Evolutionary conservation across 2,329 filamentous ascomycete genomes (phyloP), one percentile per base, ranked within the genome.

Genomic region (Juglanconis juglandina): DNA sequence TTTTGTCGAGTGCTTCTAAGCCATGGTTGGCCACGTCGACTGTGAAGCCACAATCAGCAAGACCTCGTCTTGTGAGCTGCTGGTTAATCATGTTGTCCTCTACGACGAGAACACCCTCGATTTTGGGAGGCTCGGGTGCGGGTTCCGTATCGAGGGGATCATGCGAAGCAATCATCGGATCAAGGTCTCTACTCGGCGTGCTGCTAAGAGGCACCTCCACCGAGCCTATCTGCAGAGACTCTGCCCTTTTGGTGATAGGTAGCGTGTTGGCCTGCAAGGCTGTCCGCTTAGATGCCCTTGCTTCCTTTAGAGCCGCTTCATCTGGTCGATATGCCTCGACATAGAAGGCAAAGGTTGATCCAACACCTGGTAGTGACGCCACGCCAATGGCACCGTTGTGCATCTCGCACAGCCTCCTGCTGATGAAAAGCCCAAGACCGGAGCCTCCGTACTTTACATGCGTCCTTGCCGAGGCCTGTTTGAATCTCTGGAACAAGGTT

Each of bases 301-400:
- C 76, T 51, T 81, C 78, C 32, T 71, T 73, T 24, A 73, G 69
- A 4, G 78, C 72, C 3, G 67, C 70, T 7, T 73, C 71, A 17
- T 70, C 76, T 1, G 80, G 79, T 1, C 76, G 66, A 63, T 75
- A 76, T 0, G 86, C 82, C 66, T 87, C 85, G 60, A 92, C 83
- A 70, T 89, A 92, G 70, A 93, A 92, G 0, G 86, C 86, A 72
- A 92, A 92, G 0, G 85, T 90, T 64, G 86, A 89, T 1, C 90
- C 89, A n/a, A 85, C 81, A 1, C 87, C 88, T 2, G 84, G 79
- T 63, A 85, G 77, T n/a, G 86, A 89, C 1, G 83, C 79, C 5
- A 94, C 87, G 2, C 90, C 90, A 51, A 95, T 92, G 62, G 90
- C 87, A 4, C 91, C 91, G 24, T 90, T 89, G 70, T 93, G 90